Percentiles rank a stretch among this genome's conserved stretches.
Evolutionary conservation across 2,329 filamentous ascomycete genomes (phyloP).

Genomic region (Ophiocordyceps camponoti-rufipedis): DNA sequence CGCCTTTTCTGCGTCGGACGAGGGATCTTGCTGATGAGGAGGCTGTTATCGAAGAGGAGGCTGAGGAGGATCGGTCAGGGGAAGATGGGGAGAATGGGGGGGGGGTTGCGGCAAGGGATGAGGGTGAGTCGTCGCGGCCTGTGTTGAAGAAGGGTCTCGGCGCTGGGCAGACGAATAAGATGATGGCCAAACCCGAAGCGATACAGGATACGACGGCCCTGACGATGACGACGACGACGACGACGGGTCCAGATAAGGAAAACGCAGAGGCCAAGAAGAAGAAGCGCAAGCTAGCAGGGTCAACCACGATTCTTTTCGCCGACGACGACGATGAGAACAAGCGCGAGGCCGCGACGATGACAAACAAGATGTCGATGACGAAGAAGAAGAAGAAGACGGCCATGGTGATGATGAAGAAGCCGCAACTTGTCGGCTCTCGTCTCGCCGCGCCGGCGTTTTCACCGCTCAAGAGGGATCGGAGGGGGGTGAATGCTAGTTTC

Average conservation of each 20-base stretch:
- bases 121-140: conserved; percentile 20
- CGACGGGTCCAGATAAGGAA: background rate
- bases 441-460: conserved; percentile 40
- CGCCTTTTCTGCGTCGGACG: conserved; percentile 72
- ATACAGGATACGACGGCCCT: background rate
- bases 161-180: conserved; percentile 26
- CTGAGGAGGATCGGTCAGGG: background rate
- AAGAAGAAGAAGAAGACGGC: conserved; percentile 50
- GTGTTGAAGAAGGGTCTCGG: conserved; percentile 24
- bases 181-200: conserved; percentile 7
- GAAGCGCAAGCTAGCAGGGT: background rate
- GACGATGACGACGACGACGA: background rate
- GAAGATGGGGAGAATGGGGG: conserved; percentile 1
- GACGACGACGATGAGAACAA: background rate
- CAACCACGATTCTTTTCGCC: background rate
- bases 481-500: conserved; percentile 44
- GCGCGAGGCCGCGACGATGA: conserved; percentile 1
- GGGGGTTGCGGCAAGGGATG: conserved; percentile 1
- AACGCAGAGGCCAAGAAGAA: background rate
- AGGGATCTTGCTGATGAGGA: conserved; percentile 33
- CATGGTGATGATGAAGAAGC: conserved; percentile 14
- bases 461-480: conserved; percentile 52
- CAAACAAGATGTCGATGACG: conserved; percentile 6
- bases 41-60: conserved; percentile 24
- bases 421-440: conserved; percentile 10